phyloP scores from a whole-genome alignment of 2,329 filamentous ascomycete genomes.

The Ampelomyces quisqualis region DNA sequence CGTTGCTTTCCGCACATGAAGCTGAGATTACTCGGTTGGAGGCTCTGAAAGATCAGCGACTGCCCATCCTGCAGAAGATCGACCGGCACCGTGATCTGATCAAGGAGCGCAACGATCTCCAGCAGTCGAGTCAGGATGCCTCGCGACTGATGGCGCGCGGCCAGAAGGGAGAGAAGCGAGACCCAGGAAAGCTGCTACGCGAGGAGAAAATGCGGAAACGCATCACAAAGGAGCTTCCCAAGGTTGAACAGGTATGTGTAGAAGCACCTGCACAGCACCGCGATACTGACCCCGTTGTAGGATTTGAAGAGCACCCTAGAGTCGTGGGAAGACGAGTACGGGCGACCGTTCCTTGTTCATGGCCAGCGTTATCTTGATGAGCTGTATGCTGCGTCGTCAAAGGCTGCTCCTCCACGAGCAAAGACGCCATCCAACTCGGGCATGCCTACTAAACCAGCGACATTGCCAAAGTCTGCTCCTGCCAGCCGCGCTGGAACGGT shows the following conservation, averaged over 20 bases:
- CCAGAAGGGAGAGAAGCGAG: conserved; percentile 88
- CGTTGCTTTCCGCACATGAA: conserved; percentile 91
- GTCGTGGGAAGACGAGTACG: conserved; percentile 90
- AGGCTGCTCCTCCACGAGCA: conserved; percentile 63
- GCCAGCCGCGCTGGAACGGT: conserved; percentile 43
- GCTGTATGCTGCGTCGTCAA: conserved; percentile 65
- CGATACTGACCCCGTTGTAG: conserved; percentile 6
- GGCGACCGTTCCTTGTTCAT: conserved; percentile 87
- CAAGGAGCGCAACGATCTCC: conserved; percentile 81
- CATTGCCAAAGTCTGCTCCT: conserved; percentile 32
- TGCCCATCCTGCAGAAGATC: conserved; percentile 77
- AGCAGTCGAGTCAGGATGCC: conserved; percentile 90
- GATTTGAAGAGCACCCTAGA: conserved; percentile 80
- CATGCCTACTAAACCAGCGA: conserved; percentile 33
- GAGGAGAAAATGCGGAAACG: conserved; percentile 99
- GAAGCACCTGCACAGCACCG: neutral
- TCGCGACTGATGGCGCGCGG: conserved; percentile 89
- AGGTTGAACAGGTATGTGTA: conserved; percentile 65
- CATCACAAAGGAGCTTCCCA: conserved; percentile 93
- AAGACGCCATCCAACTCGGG: conserved; percentile 68
- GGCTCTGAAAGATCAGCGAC: conserved; percentile 79
- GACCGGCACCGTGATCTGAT: conserved; percentile 82
- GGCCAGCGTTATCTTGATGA: conserved; percentile 88
- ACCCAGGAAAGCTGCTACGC: conserved; percentile 87
- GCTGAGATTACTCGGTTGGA: conserved; percentile 83